phyloP scores from a whole-genome alignment of 2,329 filamentous ascomycete species.

The Cladobotryum protrusum region DNA sequence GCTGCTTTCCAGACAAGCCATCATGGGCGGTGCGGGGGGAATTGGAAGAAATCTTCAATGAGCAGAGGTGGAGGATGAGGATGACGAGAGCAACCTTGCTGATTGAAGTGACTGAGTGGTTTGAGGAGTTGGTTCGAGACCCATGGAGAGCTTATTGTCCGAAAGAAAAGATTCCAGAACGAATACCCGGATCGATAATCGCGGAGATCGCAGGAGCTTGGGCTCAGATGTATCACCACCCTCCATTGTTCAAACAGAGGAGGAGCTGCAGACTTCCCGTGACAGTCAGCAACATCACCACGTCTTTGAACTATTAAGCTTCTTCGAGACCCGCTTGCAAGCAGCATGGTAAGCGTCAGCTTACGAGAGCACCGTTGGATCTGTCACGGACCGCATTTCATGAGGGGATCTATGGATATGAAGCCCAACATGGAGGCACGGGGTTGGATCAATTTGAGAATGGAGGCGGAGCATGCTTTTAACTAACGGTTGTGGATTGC shows the following conservation, averaged over 20 bases:
- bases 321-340: conserved; percentile 19
- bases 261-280: conserved; percentile 34
- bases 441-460: conserved; percentile 45
- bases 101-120: conserved; percentile 46
- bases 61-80: conserved; percentile 34
- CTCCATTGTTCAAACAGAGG: conserved; percentile 24
- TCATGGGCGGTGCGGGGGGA: conserved; percentile 52
- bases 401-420: not conserved
- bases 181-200: conserved; percentile 19
- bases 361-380: conserved; percentile 4
- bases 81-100: conserved; percentile 33
- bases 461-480: conserved; percentile 48
- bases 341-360: conserved; percentile 10
- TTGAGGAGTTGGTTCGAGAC: conserved; percentile 43
- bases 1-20: conserved; percentile 61
- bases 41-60: conserved; percentile 2
- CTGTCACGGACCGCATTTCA: not conserved
- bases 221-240: conserved; percentile 18
- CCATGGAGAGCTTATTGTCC: conserved; percentile 33
- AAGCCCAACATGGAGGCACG: conserved; percentile 45
- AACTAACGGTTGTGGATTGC: conserved; percentile 17
- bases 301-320: conserved; percentile 27
- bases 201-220: conserved; percentile 14
- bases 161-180: conserved; percentile 9
- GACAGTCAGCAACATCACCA: conserved; percentile 12